Conservation (phyloP, 371 early-diverging fungal species). For the Parasitella parasitica region DNA sequence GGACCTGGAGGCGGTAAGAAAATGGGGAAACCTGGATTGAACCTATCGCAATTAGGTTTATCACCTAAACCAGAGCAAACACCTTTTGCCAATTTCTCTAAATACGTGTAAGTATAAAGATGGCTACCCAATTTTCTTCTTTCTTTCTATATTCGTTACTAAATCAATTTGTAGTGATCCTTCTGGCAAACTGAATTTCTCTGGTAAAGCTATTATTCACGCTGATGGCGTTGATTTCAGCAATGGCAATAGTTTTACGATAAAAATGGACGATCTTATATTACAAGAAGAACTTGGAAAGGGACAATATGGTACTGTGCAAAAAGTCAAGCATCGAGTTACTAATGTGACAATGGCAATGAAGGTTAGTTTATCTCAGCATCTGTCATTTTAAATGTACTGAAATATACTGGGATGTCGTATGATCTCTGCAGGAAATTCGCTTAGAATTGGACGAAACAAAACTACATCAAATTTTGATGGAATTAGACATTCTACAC, state of each 20-base stretch:
- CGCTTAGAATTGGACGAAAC: conserved; percentile 87
- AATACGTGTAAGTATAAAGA: conserved; percentile 58
- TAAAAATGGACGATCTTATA: conserved; percentile 85
- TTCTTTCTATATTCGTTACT: background rate
- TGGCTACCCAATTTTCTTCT: background rate
- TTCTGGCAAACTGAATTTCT: conserved; percentile 87
- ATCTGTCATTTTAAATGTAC: no score
- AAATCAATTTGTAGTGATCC: conserved; percentile 79
- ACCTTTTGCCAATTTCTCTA: conserved; percentile 71
- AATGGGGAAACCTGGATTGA: conserved; percentile 35
- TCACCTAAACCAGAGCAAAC: conserved; percentile 45
- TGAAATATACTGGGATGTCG: no score
- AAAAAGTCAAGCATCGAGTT: conserved; percentile 83
- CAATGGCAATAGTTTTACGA: conserved; percentile 83
- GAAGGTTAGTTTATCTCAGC: conserved; percentile 50
- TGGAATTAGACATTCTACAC: conserved; percentile 69
- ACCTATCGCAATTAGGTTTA: conserved; percentile 39
- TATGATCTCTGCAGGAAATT: conserved; percentile 77
- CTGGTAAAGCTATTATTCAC: conserved; percentile 89
- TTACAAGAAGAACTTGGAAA: conserved; percentile 81
- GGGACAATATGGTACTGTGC: conserved; percentile 93
- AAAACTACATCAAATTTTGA: conserved; percentile 44
- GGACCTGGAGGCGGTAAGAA: conserved; percentile 20
- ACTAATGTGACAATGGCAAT: conserved; percentile 93
- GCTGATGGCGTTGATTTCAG: conserved; percentile 90